Evolutionary conservation across 139 green algal genomes (phyloP), one percentile per base, ranked within the genome.

Genomic region (Volvox africanus): DNA sequence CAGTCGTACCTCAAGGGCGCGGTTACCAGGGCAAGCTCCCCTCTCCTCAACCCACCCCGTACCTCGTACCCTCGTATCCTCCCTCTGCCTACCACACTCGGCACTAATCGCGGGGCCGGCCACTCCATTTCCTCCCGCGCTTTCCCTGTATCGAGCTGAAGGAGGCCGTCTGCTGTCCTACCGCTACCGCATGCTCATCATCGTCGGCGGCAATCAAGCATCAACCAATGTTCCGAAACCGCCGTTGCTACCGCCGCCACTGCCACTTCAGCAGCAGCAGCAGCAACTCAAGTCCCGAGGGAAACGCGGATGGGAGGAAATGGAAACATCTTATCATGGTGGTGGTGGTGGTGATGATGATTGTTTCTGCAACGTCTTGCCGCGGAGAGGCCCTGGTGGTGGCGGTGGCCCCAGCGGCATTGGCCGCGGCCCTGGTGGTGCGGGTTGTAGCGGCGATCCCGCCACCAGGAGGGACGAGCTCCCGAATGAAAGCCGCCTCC

Each of bases 141-240:
- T 75, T 12, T 26, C 67, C 67, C 24, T 19, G 73, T 14, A 11
- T 12, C 65, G 21, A 24, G 24, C 11, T 24, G 50, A 12, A 79
- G 82, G 82, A 33, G 82, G 82, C 33, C 82, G 82, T 14, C 62
- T 79, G 62, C 16, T 88, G 20, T 6, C 68, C 6, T 79, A 67
- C 61, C 62, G 82, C 30, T 30, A 65, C 3, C 62, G 62, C 18
- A 79, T 32, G 18, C 21, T 79, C 5, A 11, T 88, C 1, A 26
- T 88, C 19, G 24, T 88, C 20, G 82, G 82, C 82, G 82, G 82
- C 82, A 61, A 24, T 67, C 24, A 26, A 9, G 28, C 55, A 24
- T 55, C 81, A 17, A 18, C 2, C 17, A 24, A 61, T 18, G 75
- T 61, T 20, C 16, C 71, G 30, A 30, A 3, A 61, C 50, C 37